Evolutionary conservation across 2,329 filamentous ascomycete species (phyloP).

Genomic region (Penicillium digitatum): DNA sequence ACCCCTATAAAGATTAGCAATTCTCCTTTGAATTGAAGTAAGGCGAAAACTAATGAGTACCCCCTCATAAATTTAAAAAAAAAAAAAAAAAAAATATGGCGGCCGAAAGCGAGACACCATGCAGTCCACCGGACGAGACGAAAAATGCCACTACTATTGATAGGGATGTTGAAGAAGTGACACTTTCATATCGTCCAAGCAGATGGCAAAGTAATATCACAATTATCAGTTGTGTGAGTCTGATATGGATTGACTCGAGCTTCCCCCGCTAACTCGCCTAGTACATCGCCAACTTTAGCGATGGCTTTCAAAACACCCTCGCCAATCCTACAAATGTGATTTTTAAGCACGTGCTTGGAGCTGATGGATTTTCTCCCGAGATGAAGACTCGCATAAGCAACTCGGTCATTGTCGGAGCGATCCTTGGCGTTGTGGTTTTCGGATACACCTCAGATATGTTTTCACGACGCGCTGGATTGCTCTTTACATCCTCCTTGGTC

Average conservation of each 20-base stretch:
- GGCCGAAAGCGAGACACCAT: neutral
- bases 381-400: conserved; percentile 34
- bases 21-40: neutral
- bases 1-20: neutral
- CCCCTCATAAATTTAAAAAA: neutral
- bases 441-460: conserved; percentile 31
- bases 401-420: conserved; percentile 29
- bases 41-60: neutral
- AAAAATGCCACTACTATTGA: conserved; percentile 6
- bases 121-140: conserved; percentile 12
- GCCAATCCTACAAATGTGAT: conserved; percentile 35
- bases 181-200: conserved; percentile 18
- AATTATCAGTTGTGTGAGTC: conserved; percentile 29
- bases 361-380: conserved; percentile 21
- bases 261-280: neutral
- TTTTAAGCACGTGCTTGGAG: conserved; percentile 28
- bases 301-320: conserved; percentile 30
- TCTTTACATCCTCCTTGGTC: conserved; percentile 30
- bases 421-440: conserved; percentile 27
- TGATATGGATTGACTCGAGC: neutral
- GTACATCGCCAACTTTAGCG: conserved; percentile 35
- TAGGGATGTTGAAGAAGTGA: conserved; percentile 1
- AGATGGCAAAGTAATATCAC: conserved; percentile 30
- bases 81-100: neutral
- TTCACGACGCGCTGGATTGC: conserved; percentile 26